These are phyloP conservation scores for Westerdykella ornata DNA, from an alignment of 2,329 filamentous ascomycete species.

Conservation along the genomic window DNA sequence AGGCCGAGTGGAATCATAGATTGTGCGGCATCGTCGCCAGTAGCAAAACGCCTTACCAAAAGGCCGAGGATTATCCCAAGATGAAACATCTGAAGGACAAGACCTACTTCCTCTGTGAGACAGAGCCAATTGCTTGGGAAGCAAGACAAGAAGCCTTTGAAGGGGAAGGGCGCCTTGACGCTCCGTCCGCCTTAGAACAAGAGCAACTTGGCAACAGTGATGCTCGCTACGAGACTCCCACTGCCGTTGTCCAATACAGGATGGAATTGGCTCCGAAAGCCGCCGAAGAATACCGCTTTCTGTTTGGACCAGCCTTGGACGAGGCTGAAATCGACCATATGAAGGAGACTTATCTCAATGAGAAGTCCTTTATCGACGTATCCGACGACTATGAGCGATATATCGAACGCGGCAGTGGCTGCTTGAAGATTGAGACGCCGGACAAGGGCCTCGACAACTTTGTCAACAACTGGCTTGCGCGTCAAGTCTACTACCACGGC, in stretches of 20 bases:
- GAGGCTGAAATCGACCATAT: constrained; percentile 46
- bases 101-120: constrained; percentile 53
- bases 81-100: constrained; percentile 53
- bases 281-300: constrained; percentile 46
- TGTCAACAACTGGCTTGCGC: constrained; percentile 54
- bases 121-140: constrained; percentile 48
- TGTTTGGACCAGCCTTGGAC: constrained; percentile 51
- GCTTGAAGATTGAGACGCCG: constrained; percentile 49
- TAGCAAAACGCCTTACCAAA: constrained; percentile 53
- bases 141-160: constrained; percentile 49
- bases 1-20: constrained; percentile 47
- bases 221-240: constrained; percentile 51
- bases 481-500: constrained; percentile 54
- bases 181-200: constrained; percentile 42
- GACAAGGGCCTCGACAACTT: constrained; percentile 52
- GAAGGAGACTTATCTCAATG: constrained; percentile 45
- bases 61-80: constrained; percentile 52
- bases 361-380: constrained; percentile 44
- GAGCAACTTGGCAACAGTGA: constrained; percentile 42
- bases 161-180: constrained; percentile 51
- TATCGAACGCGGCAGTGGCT: constrained; percentile 47
- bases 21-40: constrained; percentile 48
- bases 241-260: constrained; percentile 50
- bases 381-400: constrained; percentile 47
- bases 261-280: constrained; percentile 38